Conservation (phyloP, 352 stramenopile species). For the Peronospora destructor region DNA sequence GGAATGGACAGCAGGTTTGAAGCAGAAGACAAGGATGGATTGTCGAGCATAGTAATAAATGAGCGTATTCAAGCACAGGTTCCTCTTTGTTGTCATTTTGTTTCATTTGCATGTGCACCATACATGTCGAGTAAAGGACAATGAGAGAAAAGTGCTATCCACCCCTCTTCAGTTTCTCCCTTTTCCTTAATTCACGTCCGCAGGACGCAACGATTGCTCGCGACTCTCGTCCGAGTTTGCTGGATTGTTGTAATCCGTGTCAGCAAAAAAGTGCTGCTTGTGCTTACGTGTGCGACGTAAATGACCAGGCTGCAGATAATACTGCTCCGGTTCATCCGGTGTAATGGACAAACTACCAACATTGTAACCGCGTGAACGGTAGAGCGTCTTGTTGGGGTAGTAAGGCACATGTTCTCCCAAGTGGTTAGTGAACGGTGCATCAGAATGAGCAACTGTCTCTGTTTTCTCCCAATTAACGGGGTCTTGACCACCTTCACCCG, state of each 20-base stretch:
- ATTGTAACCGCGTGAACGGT: constrained; percentile 74
- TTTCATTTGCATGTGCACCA: constrained; percentile 4
- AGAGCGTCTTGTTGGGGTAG: constrained; percentile 70
- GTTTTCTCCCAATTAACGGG: constrained; percentile 66
- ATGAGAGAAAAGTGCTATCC: background rate
- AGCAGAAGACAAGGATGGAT: background rate
- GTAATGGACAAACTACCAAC: constrained; percentile 58
- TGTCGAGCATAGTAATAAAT: constrained; percentile 2
- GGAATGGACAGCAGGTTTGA: background rate
- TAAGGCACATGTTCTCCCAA: constrained; percentile 59
- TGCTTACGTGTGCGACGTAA: constrained; percentile 63
- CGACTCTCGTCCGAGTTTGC: constrained; percentile 33
- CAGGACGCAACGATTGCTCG: constrained; percentile 46
- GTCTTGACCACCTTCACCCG: constrained; percentile 52
- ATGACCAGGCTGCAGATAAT: constrained; percentile 76
- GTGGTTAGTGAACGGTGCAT: constrained; percentile 69
- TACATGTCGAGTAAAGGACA: background rate
- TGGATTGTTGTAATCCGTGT: constrained; percentile 84
- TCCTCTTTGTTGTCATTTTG: background rate
- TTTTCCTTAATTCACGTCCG: constrained; percentile 52
- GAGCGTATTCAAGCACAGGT: background rate
- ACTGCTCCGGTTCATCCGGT: constrained; percentile 65
- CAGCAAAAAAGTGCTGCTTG: constrained; percentile 51
- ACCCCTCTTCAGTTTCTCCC: background rate
- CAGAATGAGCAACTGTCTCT: constrained; percentile 40